phyloP scores from a whole-genome alignment of 192 early-diverging fungal species.

The Entomortierella chlamydospora region DNA sequence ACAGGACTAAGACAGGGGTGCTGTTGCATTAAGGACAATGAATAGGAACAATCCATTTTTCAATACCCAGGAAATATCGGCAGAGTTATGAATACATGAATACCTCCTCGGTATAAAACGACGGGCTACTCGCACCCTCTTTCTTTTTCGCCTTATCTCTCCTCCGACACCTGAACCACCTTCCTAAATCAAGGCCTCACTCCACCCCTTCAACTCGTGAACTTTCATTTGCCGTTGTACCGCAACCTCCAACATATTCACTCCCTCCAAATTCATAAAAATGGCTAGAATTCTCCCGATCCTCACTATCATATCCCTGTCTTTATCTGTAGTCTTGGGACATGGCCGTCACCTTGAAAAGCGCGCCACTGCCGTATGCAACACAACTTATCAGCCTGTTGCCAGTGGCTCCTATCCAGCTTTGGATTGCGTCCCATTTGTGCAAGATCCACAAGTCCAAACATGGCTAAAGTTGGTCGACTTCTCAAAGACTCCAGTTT shows the following conservation, averaged over 20 bases:
- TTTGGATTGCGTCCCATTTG: constrained; percentile 45
- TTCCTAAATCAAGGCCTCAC: no score
- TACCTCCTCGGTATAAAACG: no score
- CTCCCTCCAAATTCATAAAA: neutral
- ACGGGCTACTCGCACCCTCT: no score
- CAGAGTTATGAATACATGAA: no score
- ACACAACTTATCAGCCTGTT: constrained; percentile 19
- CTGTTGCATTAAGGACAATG: no score
- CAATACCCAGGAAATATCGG: no score
- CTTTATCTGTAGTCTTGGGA: constrained; percentile 22
- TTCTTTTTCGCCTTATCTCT: no score
- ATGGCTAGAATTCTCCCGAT: constrained; percentile 37
- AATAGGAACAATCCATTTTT: no score
- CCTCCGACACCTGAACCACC: no score
- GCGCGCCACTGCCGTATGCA: constrained; percentile 31
- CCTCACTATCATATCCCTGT: constrained; percentile 14
- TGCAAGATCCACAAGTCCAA: constrained; percentile 40
- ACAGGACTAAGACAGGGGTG: no score
- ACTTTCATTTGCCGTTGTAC: no score
- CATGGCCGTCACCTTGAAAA: constrained; percentile 38
- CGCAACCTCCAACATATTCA: no score
- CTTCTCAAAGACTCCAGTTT: constrained; percentile 44
- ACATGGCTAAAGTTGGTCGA: constrained; percentile 51
- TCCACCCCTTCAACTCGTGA: neutral
- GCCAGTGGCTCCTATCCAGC: constrained; percentile 39